Conservation (phyloP, 345 rosid genomes). For the Ceriops tagal region DNA sequence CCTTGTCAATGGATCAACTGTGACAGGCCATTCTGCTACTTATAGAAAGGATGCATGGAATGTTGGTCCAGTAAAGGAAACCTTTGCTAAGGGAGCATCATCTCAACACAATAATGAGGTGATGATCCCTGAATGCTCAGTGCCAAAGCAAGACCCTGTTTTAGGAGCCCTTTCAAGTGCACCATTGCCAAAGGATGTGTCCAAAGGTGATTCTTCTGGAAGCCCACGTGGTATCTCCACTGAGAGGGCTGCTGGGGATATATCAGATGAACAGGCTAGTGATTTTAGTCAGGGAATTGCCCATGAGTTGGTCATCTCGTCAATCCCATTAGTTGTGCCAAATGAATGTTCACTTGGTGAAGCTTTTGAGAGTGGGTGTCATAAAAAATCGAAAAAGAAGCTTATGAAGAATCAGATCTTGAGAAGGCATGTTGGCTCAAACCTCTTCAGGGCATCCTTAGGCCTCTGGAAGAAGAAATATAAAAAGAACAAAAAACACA, state of each 20-base stretch:
- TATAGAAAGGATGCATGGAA: slow-evolving; percentile 25
- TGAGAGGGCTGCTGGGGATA: slow-evolving; percentile 17
- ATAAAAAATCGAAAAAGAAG: slow-evolving; percentile 44
- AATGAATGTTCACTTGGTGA: slow-evolving; percentile 19
- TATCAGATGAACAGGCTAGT: slow-evolving; percentile 24
- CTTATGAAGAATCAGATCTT: slow-evolving; percentile 30
- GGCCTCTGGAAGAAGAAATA: slow-evolving; percentile 42
- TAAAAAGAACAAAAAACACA: slow-evolving; percentile 38
- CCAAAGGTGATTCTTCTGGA: slow-evolving; percentile 14
- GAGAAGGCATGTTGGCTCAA: slow-evolving; percentile 41
- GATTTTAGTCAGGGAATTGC: slow-evolving; percentile 21
- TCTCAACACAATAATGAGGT: slow-evolving; percentile 19
- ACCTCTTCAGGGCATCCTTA: slow-evolving; percentile 39
- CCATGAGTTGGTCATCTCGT: slow-evolving; percentile 13
- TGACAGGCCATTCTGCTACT: slow-evolving; percentile 25
- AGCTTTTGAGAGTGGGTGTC: slow-evolving; percentile 21
- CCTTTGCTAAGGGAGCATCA: slow-evolving; percentile 28
- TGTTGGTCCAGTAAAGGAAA: slow-evolving; percentile 22
- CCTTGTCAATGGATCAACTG: slow-evolving; percentile 18
- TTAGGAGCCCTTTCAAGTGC: slow-evolving; percentile 12
- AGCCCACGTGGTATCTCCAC: slow-evolving; percentile 8
- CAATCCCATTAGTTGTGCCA: slow-evolving; percentile 12
- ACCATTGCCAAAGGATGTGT: slow-evolving; percentile 12
- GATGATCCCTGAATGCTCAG: slow-evolving; percentile 19
- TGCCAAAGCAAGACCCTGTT: slow-evolving; percentile 21